Conservation (phyloP, 345 rosid species). For the Trapa incisa region DNA sequence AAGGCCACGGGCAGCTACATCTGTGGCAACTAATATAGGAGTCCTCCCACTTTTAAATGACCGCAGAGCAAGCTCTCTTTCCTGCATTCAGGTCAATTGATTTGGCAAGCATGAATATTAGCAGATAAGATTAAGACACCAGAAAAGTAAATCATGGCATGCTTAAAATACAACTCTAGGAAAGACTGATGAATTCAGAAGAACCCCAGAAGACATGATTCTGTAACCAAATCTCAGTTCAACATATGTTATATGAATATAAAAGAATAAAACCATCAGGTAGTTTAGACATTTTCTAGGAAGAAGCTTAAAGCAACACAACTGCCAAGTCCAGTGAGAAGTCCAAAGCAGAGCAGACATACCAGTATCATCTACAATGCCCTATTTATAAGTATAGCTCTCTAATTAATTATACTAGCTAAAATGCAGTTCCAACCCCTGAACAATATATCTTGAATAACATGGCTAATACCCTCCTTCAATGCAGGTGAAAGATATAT, state of each 20-base stretch:
- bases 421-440: background rate
- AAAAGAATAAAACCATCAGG: too few species aligned
- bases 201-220: too few species aligned
- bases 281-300: too few species aligned
- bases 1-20: conserved; percentile 91
- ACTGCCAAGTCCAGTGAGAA: too few species aligned
- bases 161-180: background rate
- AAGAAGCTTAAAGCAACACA: too few species aligned
- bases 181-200: background rate
- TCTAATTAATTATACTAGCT: background rate
- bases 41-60: conserved; percentile 83
- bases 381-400: too few species aligned
- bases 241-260: too few species aligned
- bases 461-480: background rate
- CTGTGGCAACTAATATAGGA: conserved; percentile 92
- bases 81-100: conserved; percentile 34
- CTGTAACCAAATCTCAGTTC: too few species aligned
- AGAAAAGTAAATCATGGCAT: background rate
- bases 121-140: background rate
- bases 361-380: too few species aligned
- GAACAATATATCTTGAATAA: too few species aligned
- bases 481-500: background rate
- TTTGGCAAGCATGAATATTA: background rate
- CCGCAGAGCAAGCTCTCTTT: conserved; percentile 76
- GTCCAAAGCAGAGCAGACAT: too few species aligned